Percentiles rank a stretch among this genome's conserved stretches.
phyloP scores from a whole-genome alignment of 345 rosid genomes.

The Clausena lansium region DNA sequence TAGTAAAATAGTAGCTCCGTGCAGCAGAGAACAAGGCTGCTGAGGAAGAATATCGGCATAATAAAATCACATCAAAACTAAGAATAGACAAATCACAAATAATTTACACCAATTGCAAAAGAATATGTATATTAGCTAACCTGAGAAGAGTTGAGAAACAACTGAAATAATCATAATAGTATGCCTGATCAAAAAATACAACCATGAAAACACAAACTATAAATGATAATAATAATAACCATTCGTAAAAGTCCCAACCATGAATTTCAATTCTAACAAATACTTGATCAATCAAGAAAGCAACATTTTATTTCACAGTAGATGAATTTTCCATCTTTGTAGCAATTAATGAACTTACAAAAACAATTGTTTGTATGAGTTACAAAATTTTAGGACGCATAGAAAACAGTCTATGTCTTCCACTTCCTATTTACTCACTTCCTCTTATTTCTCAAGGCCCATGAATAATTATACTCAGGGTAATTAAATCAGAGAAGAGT shows the following conservation, averaged over 20 bases:
- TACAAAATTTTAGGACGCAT: conserved; percentile 26
- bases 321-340: not conserved
- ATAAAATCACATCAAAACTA: not conserved
- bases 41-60: not conserved
- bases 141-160: not conserved
- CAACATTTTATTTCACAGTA: not conserved
- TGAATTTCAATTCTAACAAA: conserved; percentile 15
- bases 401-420: conserved; percentile 3
- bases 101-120: not conserved
- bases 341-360: conserved; percentile 6
- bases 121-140: not conserved
- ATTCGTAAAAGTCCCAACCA: not conserved
- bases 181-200: not conserved
- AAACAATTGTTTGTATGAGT: conserved; percentile 11
- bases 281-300: not conserved
- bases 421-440: not conserved
- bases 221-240: not conserved
- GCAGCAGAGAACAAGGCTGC: not conserved
- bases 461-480: not conserved
- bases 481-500: not conserved
- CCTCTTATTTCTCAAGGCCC: conserved; percentile 4
- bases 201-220: not conserved
- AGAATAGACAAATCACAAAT: not conserved
- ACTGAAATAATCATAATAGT: not conserved
- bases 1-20: not conserved